These are phyloP conservation scores for Leishmania aethiopica DNA, from an alignment of 208 protist genomes.

Conservation along the genomic window DNA sequence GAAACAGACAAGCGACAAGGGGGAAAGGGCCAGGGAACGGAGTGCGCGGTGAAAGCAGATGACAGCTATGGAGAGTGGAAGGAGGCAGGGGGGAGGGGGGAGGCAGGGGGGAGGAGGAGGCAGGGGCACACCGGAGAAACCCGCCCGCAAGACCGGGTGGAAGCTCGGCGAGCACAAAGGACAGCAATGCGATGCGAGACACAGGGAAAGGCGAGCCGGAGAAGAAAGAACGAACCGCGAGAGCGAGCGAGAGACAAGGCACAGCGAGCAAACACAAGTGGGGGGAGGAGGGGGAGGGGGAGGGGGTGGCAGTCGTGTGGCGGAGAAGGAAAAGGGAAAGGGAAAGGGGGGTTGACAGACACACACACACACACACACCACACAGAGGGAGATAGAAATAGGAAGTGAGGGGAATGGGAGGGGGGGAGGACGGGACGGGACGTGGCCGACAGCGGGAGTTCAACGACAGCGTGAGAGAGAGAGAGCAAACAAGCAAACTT, in stretches of 20 bases:
- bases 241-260: not conserved
- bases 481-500: not conserved
- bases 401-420: too few relatives aligned
- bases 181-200: not conserved
- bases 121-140: not conserved
- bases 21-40: not conserved
- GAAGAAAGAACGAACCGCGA: not conserved
- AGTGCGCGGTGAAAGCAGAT: too few relatives aligned
- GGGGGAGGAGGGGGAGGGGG: not conserved
- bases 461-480: not conserved
- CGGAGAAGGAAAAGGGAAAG: not conserved
- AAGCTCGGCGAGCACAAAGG: not conserved
- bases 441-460: not conserved
- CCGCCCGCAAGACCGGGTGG: not conserved
- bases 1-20: not conserved
- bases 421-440: not conserved
- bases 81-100: too few relatives aligned
- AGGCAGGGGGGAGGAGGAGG: too few relatives aligned
- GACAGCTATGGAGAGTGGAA: too few relatives aligned
- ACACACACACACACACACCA: constrained; percentile 14
- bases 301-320: not conserved
- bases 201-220: not conserved
- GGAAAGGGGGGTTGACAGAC: not conserved
- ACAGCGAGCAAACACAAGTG: not conserved
- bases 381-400: not conserved